Evolutionary conservation across 108 stramenopile species (phyloP), one percentile per base, ranked within the genome.

Genomic region (Stephanodiscus triporus): DNA sequence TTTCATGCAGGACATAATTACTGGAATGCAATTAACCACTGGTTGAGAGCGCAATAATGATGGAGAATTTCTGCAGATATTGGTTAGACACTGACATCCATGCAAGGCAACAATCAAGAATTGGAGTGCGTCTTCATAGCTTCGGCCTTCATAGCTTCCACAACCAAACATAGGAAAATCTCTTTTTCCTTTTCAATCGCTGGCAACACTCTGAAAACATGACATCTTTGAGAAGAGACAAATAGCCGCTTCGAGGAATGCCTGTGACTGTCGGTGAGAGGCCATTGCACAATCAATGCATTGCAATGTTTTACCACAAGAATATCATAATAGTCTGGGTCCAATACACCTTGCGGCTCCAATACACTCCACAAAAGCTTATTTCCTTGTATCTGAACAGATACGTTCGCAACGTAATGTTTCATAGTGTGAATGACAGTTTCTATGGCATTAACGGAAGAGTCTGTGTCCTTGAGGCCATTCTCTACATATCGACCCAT

Each of bases 181-280:
- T 9, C 10, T 17, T 47, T 37, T 11, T 30, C 57, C 61, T n/a
- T 55, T 13, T 38, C 73, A 23, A 29, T 66, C 42, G n/a, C n/a
- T n/a, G n/a, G 14, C 34, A 42, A 29, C 59, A 4, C 24, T 9
- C 22, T 53, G 13, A 63, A 36, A 57, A 37, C 20, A 43, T 29
- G 78, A 73, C 27, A 80, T 68, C 30, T 69, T 68, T 11, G 72
- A 80, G 0, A 80, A 62, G 4, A 80, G 42, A 38, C 66, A 73
- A 26, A 73, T 64, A 37, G 45, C 37, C 48, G 62, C 24, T 61
- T 80, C 78, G 23, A 22, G 49, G 11, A 63, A 72, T 53, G 43
- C 34, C 9, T 60, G 67, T 17, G 57, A 65, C 2, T 22, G 17
- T 9, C 9, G 19, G n/a, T 73, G 62, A 9, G n/a, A 40, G 0